Conservation (phyloP, 768 basidiomycete species). For the Dendrothele bispora region DNA sequence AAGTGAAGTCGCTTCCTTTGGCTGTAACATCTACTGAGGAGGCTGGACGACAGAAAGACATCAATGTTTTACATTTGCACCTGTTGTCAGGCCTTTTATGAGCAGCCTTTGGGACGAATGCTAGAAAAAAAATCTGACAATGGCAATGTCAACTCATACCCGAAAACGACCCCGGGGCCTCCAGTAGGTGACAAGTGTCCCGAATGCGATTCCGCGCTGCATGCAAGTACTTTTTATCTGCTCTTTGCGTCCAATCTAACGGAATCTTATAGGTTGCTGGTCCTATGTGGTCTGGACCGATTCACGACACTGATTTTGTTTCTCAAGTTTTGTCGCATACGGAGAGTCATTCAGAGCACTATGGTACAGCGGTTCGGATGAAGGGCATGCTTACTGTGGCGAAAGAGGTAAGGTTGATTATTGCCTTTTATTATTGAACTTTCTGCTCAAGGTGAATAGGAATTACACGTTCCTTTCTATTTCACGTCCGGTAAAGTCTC, state of each 20-base stretch:
- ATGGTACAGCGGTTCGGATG: constrained; percentile 83
- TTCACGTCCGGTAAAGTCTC: constrained; percentile 83
- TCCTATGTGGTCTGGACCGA: constrained; percentile 93
- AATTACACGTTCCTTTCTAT: constrained; percentile 77
- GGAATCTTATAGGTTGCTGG: constrained; percentile 67
- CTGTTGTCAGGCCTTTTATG: constrained; percentile 78
- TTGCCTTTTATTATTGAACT: too few relatives aligned
- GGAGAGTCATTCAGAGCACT: constrained; percentile 57
- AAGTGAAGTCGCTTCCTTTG: constrained; percentile 23
- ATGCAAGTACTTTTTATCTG: constrained; percentile 53
- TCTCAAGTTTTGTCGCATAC: constrained; percentile 74
- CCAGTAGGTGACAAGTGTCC: constrained; percentile 67
- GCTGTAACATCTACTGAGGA: too few relatives aligned
- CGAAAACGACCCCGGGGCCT: constrained; percentile 75
- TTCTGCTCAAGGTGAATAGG: constrained; percentile 41
- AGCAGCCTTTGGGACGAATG: constrained; percentile 82
- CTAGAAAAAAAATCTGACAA: constrained; percentile 57
- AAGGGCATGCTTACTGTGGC: constrained; percentile 95
- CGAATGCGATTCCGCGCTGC: constrained; percentile 76
- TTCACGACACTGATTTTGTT: constrained; percentile 80
- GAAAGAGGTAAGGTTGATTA: constrained; percentile 61
- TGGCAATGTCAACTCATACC: constrained; percentile 59
- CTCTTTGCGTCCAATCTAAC: neutral
- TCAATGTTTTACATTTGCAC: constrained; percentile 83
- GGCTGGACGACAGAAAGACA: constrained; percentile 62